Percentiles rank a stretch among this genome's conserved stretches.
Evolutionary conservation across 2,329 filamentous ascomycete species (phyloP).

Genomic region (Monilinia aucupariae): DNA sequence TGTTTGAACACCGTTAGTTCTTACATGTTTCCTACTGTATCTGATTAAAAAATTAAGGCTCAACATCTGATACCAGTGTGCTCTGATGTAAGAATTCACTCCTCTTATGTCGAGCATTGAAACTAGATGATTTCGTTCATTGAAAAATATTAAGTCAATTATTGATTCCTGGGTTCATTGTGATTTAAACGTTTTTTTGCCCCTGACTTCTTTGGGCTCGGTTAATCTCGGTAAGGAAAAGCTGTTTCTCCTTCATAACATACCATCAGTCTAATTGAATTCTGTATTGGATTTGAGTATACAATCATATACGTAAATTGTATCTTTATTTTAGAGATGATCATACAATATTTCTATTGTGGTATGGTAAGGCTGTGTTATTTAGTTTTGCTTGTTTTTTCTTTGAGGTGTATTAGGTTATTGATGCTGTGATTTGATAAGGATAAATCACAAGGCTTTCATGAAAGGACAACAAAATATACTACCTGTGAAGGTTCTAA

Average conservation of each 20-base stretch:
- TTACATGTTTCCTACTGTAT: too few relatives aligned
- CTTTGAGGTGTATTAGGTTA: background rate
- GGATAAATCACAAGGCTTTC: background rate
- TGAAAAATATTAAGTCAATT: background rate
- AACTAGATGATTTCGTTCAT: background rate
- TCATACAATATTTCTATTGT: background rate
- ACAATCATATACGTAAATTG: accelerated
- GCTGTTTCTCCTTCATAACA: background rate
- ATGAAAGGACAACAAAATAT: background rate
- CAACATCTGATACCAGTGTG: too few relatives aligned
- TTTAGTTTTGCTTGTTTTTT: background rate
- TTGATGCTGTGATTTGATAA: background rate
- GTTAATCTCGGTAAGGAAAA: background rate
- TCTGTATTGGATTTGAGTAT: background rate
- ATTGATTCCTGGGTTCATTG: background rate
- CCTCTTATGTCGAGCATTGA: background rate
- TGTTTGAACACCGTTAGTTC: too few relatives aligned
- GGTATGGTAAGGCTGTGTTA: background rate
- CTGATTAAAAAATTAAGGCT: background rate
- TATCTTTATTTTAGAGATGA: background rate
- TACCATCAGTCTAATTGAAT: accelerated
- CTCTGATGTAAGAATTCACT: background rate
- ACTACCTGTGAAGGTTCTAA: too few relatives aligned
- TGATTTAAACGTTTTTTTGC: background rate
- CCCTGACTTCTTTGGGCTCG: background rate